A percentile compares a stretch with the other conserved stretches of the same genome.
These are phyloP conservation scores for Carex cristatella DNA, from an alignment of 176 grass and related monocot species.

Conservation along the genomic window DNA sequence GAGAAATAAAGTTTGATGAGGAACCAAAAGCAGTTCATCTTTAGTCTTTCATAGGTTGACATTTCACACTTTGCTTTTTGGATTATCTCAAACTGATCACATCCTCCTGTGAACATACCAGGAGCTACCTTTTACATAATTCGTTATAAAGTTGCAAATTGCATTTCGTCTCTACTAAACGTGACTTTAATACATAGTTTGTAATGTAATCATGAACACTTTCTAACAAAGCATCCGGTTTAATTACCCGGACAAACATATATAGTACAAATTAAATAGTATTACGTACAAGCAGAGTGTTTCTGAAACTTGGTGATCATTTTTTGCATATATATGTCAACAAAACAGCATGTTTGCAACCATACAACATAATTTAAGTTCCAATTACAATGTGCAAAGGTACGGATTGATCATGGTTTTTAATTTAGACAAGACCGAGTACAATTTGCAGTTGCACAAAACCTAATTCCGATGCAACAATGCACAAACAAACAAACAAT, in stretches of 20 bases:
- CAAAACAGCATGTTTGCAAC: not conserved
- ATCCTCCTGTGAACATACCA: slow-evolving; percentile 30
- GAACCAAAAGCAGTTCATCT: slow-evolving; percentile 35
- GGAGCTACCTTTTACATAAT: slow-evolving; percentile 6
- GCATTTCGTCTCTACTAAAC: not conserved
- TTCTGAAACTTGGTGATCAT: not conserved
- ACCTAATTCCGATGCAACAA: not conserved
- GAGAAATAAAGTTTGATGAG: slow-evolving; percentile 30
- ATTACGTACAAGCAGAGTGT: not conserved
- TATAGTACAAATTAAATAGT: not conserved
- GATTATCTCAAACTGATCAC: slow-evolving; percentile 33
- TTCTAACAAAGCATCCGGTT: not conserved
- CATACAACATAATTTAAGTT: not conserved
- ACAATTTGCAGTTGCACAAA: not conserved
- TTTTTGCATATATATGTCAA: not conserved
- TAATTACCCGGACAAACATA: not conserved
- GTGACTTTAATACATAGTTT: not conserved
- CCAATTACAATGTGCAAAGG: not conserved
- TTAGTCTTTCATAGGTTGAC: slow-evolving; percentile 71
- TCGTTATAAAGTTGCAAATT: not conserved
- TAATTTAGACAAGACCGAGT: not conserved
- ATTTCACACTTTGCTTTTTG: slow-evolving; percentile 50
- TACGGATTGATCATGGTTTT: not conserved
- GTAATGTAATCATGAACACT: not conserved
- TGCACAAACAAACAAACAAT: not conserved